phyloP scores from a whole-genome alignment of 495 filamentous ascomycete species.

The Xylaria grammica region DNA sequence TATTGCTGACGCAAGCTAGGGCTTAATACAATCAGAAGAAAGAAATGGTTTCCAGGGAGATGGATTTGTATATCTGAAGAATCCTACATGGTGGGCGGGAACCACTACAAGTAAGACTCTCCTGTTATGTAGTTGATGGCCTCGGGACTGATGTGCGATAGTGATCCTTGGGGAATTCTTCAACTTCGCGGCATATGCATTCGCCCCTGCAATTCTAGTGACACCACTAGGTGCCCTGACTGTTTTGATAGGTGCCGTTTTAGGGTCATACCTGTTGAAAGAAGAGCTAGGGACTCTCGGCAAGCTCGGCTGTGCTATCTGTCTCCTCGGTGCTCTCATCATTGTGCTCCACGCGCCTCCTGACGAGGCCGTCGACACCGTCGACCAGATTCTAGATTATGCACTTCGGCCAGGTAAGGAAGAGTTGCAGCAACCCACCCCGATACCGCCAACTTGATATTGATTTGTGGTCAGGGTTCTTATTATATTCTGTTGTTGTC shows the following conservation, averaged over 20 bases:
- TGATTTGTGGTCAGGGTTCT: constrained; percentile 68
- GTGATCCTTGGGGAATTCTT: constrained; percentile 87
- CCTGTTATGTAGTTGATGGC: background rate
- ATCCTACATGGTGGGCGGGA: constrained; percentile 93
- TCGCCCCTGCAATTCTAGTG: constrained; percentile 95
- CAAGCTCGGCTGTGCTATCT: constrained; percentile 94
- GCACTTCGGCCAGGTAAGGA: constrained; percentile 84
- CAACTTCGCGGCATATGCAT: constrained; percentile 98
- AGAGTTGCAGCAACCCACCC: background rate
- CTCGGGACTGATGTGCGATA: constrained; percentile 35
- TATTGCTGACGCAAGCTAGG: constrained; percentile 54
- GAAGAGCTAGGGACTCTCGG: constrained; percentile 88
- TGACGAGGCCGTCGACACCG: constrained; percentile 83
- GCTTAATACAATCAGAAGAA: constrained; percentile 86
- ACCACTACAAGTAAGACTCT: constrained; percentile 76
- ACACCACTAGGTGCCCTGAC: constrained; percentile 92
- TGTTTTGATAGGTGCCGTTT: constrained; percentile 91
- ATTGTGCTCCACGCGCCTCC: constrained; percentile 97
- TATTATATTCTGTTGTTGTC: constrained; percentile 79
- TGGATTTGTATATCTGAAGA: constrained; percentile 90
- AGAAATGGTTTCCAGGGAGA: constrained; percentile 95
- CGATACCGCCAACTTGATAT: constrained; percentile 11
- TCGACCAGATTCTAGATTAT: constrained; percentile 86
- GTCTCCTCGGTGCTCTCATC: constrained; percentile 93
- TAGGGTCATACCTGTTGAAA: constrained; percentile 91